phyloP scores from a whole-genome alignment of 768 basidiomycete species.

The Macrolepiota albuminosa region DNA sequence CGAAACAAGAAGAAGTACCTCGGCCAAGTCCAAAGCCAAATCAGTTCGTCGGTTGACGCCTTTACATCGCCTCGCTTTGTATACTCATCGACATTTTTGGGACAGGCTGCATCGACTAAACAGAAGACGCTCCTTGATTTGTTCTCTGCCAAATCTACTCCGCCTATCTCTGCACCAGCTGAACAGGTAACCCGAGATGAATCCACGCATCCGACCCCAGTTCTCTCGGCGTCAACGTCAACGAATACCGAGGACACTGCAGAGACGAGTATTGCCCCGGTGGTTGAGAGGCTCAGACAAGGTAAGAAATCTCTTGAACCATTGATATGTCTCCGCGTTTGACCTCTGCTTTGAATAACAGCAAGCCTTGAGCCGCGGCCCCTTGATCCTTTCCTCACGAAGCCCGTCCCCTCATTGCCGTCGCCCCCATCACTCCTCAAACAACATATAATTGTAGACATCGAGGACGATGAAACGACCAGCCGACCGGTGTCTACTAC shows the following conservation, averaged over 20 bases:
- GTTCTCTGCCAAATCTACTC: slow-evolving; percentile 21
- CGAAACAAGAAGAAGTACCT: slow-evolving; percentile 19
- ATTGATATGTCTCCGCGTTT: background rate
- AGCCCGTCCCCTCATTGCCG: background rate
- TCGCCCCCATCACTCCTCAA: background rate
- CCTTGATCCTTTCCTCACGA: slow-evolving; percentile 6
- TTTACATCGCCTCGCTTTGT: background rate
- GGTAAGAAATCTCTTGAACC: background rate
- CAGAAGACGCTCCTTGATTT: slow-evolving; percentile 41
- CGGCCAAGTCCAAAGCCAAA: slow-evolving; percentile 20
- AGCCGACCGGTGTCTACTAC: background rate
- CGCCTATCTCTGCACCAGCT: background rate
- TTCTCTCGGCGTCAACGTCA: background rate
- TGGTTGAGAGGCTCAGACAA: slow-evolving; percentile 11
- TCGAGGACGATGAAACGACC: slow-evolving; percentile 5
- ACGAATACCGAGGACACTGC: background rate
- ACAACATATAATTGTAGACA: slow-evolving; percentile 7
- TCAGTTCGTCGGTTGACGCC: slow-evolving; percentile 19
- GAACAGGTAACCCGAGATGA: background rate
- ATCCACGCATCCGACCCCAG: background rate
- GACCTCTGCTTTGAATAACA: background rate
- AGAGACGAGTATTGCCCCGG: background rate
- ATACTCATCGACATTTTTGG: slow-evolving; percentile 1
- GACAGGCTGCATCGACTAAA: slow-evolving; percentile 16
- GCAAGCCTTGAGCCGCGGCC: slow-evolving; percentile 15